phyloP scores from a whole-genome alignment of 495 filamentous ascomycete genomes.

The Daldinia decipiens region DNA sequence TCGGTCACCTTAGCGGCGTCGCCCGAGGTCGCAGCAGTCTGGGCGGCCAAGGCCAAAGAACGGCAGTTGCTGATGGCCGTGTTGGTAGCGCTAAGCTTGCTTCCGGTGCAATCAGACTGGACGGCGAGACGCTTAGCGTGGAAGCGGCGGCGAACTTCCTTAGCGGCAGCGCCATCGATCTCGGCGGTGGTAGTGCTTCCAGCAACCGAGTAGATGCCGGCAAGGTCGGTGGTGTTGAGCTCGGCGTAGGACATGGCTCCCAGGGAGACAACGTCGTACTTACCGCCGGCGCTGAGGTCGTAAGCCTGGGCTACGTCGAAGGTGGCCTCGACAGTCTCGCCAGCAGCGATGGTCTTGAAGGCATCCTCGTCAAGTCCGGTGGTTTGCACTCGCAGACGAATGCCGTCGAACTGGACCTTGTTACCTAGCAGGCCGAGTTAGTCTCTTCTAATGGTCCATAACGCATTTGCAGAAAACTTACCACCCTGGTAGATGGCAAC shows the following conservation, averaged over 20 bases:
- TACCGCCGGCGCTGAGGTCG: constrained; percentile 63
- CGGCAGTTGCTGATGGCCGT: constrained; percentile 63
- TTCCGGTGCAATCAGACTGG: constrained; percentile 61
- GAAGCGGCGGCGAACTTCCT: constrained; percentile 57
- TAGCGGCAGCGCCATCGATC: constrained; percentile 63
- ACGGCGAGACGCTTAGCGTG: constrained; percentile 62
- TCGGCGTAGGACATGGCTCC: constrained; percentile 64
- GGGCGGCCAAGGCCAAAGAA: constrained; percentile 62
- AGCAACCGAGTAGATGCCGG: constrained; percentile 56
- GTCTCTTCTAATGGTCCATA: not conserved
- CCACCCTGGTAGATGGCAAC: constrained; percentile 64
- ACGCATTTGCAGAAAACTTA: constrained; percentile 42
- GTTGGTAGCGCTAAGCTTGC: constrained; percentile 51
- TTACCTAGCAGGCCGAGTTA: constrained; percentile 48
- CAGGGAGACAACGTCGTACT: constrained; percentile 58
- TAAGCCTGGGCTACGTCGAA: constrained; percentile 68
- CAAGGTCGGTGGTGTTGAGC: constrained; percentile 56
- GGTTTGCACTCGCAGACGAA: constrained; percentile 61
- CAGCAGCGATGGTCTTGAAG: constrained; percentile 66
- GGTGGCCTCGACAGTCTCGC: constrained; percentile 63
- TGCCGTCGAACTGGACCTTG: constrained; percentile 66
- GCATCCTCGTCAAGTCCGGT: constrained; percentile 59
- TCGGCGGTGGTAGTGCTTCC: constrained; percentile 59
- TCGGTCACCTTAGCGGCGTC: constrained; percentile 63
- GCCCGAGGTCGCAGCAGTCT: constrained; percentile 62